A percentile compares a stretch with the other conserved stretches of the same genome.
Conservation (phyloP, 306 rosid genomes). For the Dalbergia oliveri region DNA sequence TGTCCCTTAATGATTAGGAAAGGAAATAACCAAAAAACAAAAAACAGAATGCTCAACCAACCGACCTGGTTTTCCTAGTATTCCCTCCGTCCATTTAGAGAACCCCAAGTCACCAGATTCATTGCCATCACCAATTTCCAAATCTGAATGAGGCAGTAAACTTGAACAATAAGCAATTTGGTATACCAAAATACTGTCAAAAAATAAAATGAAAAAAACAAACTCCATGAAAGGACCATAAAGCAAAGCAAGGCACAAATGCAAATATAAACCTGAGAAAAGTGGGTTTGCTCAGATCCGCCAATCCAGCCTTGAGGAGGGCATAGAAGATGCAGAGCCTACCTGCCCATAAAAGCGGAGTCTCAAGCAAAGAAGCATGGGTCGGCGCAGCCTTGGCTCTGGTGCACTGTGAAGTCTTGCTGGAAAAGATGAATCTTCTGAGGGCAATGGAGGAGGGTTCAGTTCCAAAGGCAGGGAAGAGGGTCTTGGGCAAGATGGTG, state of each 20-base stretch:
- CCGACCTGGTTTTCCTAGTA: conserved; percentile 87
- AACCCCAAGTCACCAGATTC: conserved; percentile 88
- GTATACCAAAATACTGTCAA: too few species aligned
- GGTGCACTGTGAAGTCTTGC: conserved; percentile 29
- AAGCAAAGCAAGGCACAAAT: background rate
- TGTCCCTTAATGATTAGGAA: background rate
- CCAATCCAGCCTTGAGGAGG: conserved; percentile 84
- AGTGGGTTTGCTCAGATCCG: conserved; percentile 85
- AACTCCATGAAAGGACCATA: background rate
- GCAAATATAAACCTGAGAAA: conserved; percentile 66
- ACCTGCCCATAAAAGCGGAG: conserved; percentile 89
- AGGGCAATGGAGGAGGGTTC: conserved; percentile 48
- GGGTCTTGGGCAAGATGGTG: conserved; percentile 56
- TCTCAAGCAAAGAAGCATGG: conserved; percentile 76
- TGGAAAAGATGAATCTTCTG: conserved; percentile 49
- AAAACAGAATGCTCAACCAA: background rate
- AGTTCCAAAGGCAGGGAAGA: conserved; percentile 49
- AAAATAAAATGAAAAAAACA: background rate
- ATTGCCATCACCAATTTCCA: conserved; percentile 59
- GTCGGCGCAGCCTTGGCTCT: conserved; percentile 11
- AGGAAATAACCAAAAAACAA: background rate
- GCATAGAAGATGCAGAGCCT: conserved; percentile 87
- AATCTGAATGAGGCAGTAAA: conserved; percentile 55
- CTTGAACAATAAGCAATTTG: background rate
- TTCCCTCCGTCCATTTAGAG: conserved; percentile 76